Conservation (phyloP, 208 protist species). For the Trypanosoma cruzi region DNA sequence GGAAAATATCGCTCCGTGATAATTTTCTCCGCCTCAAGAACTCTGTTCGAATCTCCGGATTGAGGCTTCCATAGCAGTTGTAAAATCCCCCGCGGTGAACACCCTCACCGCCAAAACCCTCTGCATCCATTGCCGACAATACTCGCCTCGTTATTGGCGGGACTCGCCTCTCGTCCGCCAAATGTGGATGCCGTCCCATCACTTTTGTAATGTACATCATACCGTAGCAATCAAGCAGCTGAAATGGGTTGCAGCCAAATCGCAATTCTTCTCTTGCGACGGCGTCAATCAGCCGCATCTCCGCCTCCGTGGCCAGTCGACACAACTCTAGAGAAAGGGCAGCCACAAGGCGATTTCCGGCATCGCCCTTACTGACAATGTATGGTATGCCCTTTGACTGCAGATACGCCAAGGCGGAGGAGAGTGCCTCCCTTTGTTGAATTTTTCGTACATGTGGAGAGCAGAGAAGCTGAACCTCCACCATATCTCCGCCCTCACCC, state of each 20-base stretch:
- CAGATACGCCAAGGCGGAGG: slow-evolving; percentile 29
- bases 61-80: neutral
- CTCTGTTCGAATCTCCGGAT: neutral
- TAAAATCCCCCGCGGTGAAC: slow-evolving; percentile 21
- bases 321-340: slow-evolving; percentile 30
- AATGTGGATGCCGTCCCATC: slow-evolving; percentile 17
- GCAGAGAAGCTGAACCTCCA: slow-evolving; percentile 21
- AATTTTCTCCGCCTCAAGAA: neutral
- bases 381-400: slow-evolving; percentile 28
- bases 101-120: slow-evolving; percentile 11
- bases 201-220: neutral
- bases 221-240: slow-evolving; percentile 31
- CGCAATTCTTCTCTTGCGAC: slow-evolving; percentile 14
- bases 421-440: slow-evolving; percentile 7
- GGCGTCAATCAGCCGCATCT: slow-evolving; percentile 13
- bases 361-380: slow-evolving; percentile 30
- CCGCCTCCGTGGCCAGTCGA: slow-evolving; percentile 9
- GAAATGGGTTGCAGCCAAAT: slow-evolving; percentile 23
- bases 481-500: slow-evolving; percentile 11
- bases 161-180: neutral
- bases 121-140: slow-evolving; percentile 18
- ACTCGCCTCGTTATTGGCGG: slow-evolving; percentile 2
- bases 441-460: slow-evolving; percentile 5
- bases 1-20: slow-evolving; percentile 17
- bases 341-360: slow-evolving; percentile 26